Percentiles rank a stretch among this genome's conserved stretches.
Conservation (phyloP, 2,329 filamentous ascomycete species). For the Torrubiellomyces zombiae region DNA sequence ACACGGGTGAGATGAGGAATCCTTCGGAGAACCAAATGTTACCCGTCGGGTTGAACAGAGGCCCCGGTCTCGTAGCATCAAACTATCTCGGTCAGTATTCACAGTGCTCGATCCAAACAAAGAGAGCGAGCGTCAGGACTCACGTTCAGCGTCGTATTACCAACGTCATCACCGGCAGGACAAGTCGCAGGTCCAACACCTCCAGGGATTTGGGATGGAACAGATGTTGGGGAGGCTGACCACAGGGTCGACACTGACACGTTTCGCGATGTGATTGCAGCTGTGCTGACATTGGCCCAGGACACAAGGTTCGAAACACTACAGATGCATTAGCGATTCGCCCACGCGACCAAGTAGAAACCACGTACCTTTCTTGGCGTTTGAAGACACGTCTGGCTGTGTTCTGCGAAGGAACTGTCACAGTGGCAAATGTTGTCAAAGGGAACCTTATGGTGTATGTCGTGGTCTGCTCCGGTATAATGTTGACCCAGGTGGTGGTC, state of each 20-base stretch:
- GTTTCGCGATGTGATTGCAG: too few species aligned
- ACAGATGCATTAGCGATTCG: too few species aligned
- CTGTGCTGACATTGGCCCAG: too few species aligned
- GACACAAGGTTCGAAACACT: too few species aligned
- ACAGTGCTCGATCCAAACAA: neutral
- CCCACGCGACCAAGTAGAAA: neutral
- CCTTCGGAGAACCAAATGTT: constrained; percentile 26
- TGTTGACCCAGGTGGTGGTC: constrained; percentile 22
- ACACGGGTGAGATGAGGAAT: constrained; percentile 20
- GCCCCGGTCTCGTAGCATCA: constrained; percentile 17
- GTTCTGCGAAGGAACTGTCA: constrained; percentile 10
- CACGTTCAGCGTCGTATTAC: constrained; percentile 21
- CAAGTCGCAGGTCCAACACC: constrained; percentile 10
- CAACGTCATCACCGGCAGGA: constrained; percentile 14
- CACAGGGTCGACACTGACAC: too few species aligned
- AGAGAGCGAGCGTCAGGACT: constrained; percentile 7
- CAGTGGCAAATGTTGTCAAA: constrained; percentile 19
- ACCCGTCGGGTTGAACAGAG: constrained; percentile 21
- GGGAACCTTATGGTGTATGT: constrained; percentile 23
- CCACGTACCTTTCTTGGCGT: constrained; percentile 14
- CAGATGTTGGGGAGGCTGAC: neutral
- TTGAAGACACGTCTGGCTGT: constrained; percentile 10
- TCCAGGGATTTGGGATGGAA: constrained; percentile 1
- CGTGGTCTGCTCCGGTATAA: constrained; percentile 21
- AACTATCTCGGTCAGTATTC: constrained; percentile 15